phyloP scores from a whole-genome alignment of 306 rosid species.

The Alnus glutinosa region DNA sequence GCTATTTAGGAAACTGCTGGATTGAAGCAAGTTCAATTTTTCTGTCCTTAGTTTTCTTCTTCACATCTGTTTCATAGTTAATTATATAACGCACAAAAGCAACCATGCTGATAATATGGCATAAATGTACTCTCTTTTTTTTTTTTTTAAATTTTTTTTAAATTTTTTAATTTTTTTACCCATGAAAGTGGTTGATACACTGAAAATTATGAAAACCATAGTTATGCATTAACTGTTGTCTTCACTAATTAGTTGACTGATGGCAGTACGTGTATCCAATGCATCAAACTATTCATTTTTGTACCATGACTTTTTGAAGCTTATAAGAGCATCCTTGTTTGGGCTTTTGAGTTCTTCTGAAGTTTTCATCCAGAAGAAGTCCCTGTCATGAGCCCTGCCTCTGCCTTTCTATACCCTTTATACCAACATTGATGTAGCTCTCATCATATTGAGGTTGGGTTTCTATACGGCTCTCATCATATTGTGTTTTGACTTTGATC shows the following conservation, averaged over 20 bases:
- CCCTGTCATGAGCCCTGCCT: constrained; percentile 1
- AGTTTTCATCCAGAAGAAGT: background rate
- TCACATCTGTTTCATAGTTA: background rate
- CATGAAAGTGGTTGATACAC: background rate
- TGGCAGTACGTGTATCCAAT: background rate
- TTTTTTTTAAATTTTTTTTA: too few relatives aligned
- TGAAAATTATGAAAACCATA: background rate
- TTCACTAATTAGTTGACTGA: background rate
- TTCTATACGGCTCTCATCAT: background rate
- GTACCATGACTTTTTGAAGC: background rate
- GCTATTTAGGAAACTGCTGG: constrained; percentile 2
- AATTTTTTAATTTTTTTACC: background rate
- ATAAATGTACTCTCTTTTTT: background rate
- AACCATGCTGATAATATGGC: background rate
- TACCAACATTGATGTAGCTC: background rate
- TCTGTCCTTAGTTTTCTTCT: background rate
- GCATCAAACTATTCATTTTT: background rate
- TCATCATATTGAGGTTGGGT: background rate
- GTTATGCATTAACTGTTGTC: background rate
- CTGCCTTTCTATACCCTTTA: background rate
- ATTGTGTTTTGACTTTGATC: background rate
- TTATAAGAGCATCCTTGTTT: background rate
- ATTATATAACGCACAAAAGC: background rate
- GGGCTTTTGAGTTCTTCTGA: background rate
- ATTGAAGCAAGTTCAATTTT: background rate